Conservation (phyloP, 768 basidiomycete genomes). For the Leccinum disarticulatum region DNA sequence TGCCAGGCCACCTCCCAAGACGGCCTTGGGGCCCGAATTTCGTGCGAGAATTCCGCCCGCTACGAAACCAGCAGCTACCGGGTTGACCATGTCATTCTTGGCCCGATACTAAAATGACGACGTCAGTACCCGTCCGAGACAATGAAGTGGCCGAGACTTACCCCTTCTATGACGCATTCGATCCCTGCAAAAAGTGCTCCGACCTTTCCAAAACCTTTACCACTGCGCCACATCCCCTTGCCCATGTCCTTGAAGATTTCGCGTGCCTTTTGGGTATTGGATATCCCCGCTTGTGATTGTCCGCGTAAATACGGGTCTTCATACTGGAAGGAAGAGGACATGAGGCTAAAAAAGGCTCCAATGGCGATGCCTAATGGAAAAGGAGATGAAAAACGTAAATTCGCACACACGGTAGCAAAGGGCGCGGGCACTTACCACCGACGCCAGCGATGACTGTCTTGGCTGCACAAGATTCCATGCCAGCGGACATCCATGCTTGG, state of each 20-base stretch:
- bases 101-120: constrained; percentile 74
- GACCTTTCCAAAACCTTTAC: constrained; percentile 92
- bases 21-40: constrained; percentile 84
- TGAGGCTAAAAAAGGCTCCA: constrained; percentile 94
- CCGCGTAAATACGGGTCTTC: constrained; percentile 86
- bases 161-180: constrained; percentile 94
- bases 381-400: constrained; percentile 2
- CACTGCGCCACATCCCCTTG: constrained; percentile 83
- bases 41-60: constrained; percentile 90
- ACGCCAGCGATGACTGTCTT: constrained; percentile 83
- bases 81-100: constrained; percentile 93
- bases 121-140: not conserved
- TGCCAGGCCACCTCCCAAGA: constrained; percentile 80
- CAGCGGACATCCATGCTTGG: constrained; percentile 65
- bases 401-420: constrained; percentile 2
- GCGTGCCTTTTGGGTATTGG: constrained; percentile 73
- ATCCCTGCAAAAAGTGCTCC: constrained; percentile 93
- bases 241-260: constrained; percentile 95
- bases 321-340: constrained; percentile 93
- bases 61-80: constrained; percentile 82
- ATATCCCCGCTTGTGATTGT: constrained; percentile 54
- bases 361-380: constrained; percentile 72
- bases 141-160: constrained; percentile 41
- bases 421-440: constrained; percentile 57
- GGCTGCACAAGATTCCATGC: constrained; percentile 82